phyloP scores from a whole-genome alignment of 1,284 basidiomycete genomes.

The Irpex lacteus region DNA sequence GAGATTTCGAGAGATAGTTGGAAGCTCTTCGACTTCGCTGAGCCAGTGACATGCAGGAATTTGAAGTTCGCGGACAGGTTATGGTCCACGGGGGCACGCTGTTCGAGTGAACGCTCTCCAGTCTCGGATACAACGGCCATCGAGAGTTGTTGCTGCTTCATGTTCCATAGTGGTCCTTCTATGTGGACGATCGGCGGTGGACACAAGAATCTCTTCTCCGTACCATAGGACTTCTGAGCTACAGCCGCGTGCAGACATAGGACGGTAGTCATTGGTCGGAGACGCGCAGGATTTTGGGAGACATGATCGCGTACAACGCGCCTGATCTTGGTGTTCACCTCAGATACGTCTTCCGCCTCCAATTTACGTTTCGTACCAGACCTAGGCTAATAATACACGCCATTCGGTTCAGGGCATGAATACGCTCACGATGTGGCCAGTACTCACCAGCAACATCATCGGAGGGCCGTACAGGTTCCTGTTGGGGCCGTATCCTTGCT shows the following conservation, averaged over 20 bases:
- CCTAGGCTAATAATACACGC: conserved; percentile 17
- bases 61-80: conserved; percentile 87
- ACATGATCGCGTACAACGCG: conserved; percentile 78
- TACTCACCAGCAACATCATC: background rate
- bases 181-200: conserved; percentile 88
- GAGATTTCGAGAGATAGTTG: conserved; percentile 81
- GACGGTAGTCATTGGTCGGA: conserved; percentile 85
- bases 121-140: conserved; percentile 85
- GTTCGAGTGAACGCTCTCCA: conserved; percentile 79
- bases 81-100: conserved; percentile 76
- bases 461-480: conserved; percentile 1
- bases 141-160: conserved; percentile 75
- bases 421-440: background rate
- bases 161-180: conserved; percentile 78
- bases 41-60: conserved; percentile 85
- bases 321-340: conserved; percentile 75
- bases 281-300: conserved; percentile 64
- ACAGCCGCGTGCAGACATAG: conserved; percentile 86
- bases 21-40: conserved; percentile 88
- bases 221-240: conserved; percentile 90
- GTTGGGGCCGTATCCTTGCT: background rate
- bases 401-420: conserved; percentile 1
- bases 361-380: conserved; percentile 67
- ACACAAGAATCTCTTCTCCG: conserved; percentile 88
- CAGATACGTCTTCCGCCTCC: conserved; percentile 63